Conservation (phyloP, 192 early-diverging fungal species). For the Podila verticillata region DNA sequence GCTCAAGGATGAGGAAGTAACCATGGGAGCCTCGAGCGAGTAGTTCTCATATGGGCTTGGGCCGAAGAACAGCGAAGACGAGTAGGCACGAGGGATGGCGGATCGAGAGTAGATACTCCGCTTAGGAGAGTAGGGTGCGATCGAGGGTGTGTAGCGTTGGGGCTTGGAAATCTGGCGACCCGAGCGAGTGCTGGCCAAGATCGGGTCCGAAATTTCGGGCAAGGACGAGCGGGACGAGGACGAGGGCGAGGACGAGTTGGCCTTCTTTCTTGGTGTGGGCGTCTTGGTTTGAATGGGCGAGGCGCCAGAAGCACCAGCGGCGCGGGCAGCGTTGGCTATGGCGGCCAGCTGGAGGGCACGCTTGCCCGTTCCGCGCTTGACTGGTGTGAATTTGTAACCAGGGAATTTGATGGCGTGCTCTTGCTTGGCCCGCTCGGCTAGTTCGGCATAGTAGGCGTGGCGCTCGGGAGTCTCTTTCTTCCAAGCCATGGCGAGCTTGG, state of each 20-base stretch:
- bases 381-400: slow-evolving; percentile 51
- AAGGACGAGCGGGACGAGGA: background rate
- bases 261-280: background rate
- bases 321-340: slow-evolving; percentile 1
- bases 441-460: slow-evolving; percentile 12
- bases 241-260: background rate
- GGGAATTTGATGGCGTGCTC: slow-evolving; percentile 37
- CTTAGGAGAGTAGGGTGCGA: background rate
- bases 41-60: background rate
- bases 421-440: slow-evolving; percentile 20
- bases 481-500: slow-evolving; percentile 37
- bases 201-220: background rate
- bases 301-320: background rate
- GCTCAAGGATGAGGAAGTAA: background rate
- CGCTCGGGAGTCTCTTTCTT: slow-evolving; percentile 21
- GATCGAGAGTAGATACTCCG: background rate
- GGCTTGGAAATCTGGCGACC: background rate
- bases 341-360: slow-evolving; percentile 26
- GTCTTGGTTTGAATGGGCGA: background rate
- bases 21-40: background rate
- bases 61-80: background rate
- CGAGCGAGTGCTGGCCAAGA: background rate
- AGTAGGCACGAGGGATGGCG: background rate
- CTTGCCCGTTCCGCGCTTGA: slow-evolving; percentile 45
- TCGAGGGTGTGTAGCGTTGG: background rate